Evolutionary conservation across 352 stramenopile species (phyloP), one percentile per base, ranked within the genome.

Genomic region (Thraustochytrium striatum): DNA sequence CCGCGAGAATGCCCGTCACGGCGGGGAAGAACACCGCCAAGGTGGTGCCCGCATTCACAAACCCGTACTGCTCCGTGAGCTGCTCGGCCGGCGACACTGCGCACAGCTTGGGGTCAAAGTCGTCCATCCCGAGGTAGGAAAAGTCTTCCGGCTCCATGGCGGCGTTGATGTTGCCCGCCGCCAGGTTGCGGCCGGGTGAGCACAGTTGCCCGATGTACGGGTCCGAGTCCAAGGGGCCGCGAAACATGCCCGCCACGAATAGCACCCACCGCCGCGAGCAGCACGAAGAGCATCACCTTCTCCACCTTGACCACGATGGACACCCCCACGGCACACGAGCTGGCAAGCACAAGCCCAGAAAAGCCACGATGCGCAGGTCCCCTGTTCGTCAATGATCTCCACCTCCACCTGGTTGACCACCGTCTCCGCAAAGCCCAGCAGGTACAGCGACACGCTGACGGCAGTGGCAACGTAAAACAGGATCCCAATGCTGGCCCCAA

Each of bases 381-480:
- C 72, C 79, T 9, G 21, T 38, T 38, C 28, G 61, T 13, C 21
- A 21, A 81, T 61, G 28, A 81, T 61, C 25, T 59, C 35, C 33
- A n/a, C 47, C 3, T 41, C 73, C n/a, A 81, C 52, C 32, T 57
- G 35, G 68, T 79, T 82, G 0, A 69, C 79, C 36, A 83, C 47
- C 13, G 79, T 79, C 36, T 83, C 79, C 1, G 87, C 88, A 43
- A 92, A 91, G 0, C 88, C 88, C 3, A 91, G 85, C 21, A 92
- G 79, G 72, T 84, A 80, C 84, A 92, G 90, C 7, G 89, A 85
- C 32, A 91, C 83, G 0, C 87, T 87, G 2, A 91, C 87, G 0
- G 86, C 84, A 38, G 91, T 90, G 19, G 91, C 79, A 69, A 90
- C 88, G 82, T 91, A 92, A 53, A 91, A 91, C 57, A 88, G 86